These are phyloP conservation scores for Kluyveromyces lactis DNA, from an alignment of 805 yeast species.

Conservation along the genomic window DNA sequence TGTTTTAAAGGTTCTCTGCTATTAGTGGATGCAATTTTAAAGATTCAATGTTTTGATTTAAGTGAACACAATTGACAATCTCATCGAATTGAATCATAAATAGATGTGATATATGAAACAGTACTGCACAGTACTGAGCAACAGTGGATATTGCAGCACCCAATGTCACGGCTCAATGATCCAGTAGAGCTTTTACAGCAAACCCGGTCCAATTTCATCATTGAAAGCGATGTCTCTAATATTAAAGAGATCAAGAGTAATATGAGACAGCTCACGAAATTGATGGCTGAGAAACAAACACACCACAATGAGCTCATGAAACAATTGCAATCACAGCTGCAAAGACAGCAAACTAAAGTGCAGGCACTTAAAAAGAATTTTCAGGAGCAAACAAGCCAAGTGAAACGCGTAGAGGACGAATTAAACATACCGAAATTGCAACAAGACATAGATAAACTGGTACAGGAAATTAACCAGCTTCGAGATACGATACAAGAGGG, in stretches of 20 bases:
- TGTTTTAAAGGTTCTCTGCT: background rate
- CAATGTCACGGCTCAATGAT: conserved; percentile 11
- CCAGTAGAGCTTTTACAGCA: conserved; percentile 18
- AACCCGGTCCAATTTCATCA: conserved; percentile 20
- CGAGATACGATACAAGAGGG: conserved; percentile 1
- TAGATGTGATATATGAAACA: background rate
- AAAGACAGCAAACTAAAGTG: conserved; percentile 11
- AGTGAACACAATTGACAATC: no score
- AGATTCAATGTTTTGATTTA: no score
- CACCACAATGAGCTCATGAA: conserved; percentile 7
- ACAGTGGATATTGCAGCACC: no score
- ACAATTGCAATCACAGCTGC: conserved; percentile 9
- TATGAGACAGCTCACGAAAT: conserved; percentile 6
- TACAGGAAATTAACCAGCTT: background rate
- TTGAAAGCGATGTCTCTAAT: conserved; percentile 19
- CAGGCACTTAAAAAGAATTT: conserved; percentile 11
- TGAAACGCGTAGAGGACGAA: conserved; percentile 17
- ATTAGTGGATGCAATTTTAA: background rate
- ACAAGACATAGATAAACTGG: conserved; percentile 12
- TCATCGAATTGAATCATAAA: no score
- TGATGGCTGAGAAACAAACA: conserved; percentile 7
- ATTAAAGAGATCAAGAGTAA: conserved; percentile 7
- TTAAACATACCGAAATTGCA: conserved; percentile 10
- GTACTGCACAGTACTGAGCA: no score
- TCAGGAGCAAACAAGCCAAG: conserved; percentile 9